Percentiles rank a stretch among this genome's conserved stretches.
Evolutionary conservation across 1,284 basidiomycete species (phyloP).

Genomic region (Wallemia hederae): DNA sequence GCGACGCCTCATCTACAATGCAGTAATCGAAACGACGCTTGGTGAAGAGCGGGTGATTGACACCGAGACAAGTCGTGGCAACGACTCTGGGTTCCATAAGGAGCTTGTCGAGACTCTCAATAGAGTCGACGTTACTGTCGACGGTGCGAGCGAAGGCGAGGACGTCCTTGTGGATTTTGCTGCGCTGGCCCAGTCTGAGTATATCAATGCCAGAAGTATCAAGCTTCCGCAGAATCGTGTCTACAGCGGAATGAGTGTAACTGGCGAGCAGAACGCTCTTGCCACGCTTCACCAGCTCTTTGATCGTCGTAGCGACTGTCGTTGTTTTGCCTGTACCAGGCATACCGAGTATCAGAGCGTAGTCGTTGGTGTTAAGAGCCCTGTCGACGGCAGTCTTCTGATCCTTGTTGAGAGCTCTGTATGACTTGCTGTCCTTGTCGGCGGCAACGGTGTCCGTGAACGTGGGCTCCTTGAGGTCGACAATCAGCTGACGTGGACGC

Average conservation of each 20-base stretch:
- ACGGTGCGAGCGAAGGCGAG: slow-evolving; percentile 36
- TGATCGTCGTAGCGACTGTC: slow-evolving; percentile 66
- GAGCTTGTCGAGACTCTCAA: slow-evolving; percentile 47
- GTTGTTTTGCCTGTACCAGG: slow-evolving; percentile 96
- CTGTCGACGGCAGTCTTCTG: slow-evolving; percentile 44
- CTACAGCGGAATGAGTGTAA: slow-evolving; percentile 93
- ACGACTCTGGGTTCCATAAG: slow-evolving; percentile 70
- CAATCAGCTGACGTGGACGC: slow-evolving; percentile 37
- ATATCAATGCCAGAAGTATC: slow-evolving; percentile 35
- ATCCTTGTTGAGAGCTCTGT: slow-evolving; percentile 31
- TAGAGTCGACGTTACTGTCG: slow-evolving; percentile 23
- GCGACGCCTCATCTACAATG: slow-evolving; percentile 92
- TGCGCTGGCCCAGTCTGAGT: slow-evolving; percentile 58
- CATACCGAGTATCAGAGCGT: slow-evolving; percentile 81
- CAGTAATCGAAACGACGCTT: slow-evolving; percentile 77
- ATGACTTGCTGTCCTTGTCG: slow-evolving; percentile 10
- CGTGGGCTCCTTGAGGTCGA: slow-evolving; percentile 41
- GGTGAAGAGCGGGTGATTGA: slow-evolving; percentile 67
- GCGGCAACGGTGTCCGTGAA: slow-evolving; percentile 22
- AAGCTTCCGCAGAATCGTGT: slow-evolving; percentile 68
- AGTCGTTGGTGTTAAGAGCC: slow-evolving; percentile 55
- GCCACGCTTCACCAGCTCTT: slow-evolving; percentile 40
- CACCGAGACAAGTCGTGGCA: slow-evolving; percentile 72
- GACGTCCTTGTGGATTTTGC: slow-evolving; percentile 62
- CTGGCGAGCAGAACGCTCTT: slow-evolving; percentile 69